A percentile compares a stretch with the other conserved stretches of the same genome.
phyloP scores from a whole-genome alignment of 768 basidiomycete genomes.

The Pleurotus ostreatus region DNA sequence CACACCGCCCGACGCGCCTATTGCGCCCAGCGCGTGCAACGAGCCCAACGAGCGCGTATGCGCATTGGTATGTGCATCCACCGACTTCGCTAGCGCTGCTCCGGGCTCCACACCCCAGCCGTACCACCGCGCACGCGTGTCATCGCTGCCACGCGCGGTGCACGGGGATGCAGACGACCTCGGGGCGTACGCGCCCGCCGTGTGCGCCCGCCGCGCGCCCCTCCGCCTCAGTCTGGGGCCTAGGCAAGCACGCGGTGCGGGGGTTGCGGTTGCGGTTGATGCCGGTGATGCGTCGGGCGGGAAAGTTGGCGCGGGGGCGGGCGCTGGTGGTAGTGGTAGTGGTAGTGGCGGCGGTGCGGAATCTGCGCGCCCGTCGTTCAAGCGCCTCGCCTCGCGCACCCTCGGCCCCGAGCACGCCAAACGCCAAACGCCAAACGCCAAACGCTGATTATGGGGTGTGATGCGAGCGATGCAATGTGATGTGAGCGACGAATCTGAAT shows the following conservation, averaged over 20 bases:
- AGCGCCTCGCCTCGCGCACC: constrained; percentile 70
- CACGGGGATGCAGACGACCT: constrained; percentile 57
- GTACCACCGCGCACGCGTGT: constrained; percentile 48
- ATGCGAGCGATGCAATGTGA: constrained; percentile 19
- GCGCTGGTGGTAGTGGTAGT: no score
- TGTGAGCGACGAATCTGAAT: constrained; percentile 9
- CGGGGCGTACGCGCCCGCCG: constrained; percentile 69
- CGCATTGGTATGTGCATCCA: not conserved
- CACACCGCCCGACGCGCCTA: constrained; percentile 43
- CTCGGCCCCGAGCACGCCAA: constrained; percentile 58
- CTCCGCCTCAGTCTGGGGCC: constrained; percentile 51
- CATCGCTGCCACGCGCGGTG: constrained; percentile 57
- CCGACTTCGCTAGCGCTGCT: constrained; percentile 2
- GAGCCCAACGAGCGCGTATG: no score
- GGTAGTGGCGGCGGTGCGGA: not conserved
- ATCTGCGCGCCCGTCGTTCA: constrained; percentile 56
- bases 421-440: constrained; percentile 17
- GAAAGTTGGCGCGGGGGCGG: no score
- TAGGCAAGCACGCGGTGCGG: constrained; percentile 27
- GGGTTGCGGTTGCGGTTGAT: constrained; percentile 12
- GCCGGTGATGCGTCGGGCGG: not conserved
- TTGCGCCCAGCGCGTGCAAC: not conserved
- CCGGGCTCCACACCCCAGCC: constrained; percentile 12
- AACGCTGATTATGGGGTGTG: not conserved
- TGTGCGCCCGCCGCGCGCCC: constrained; percentile 62